Conservation (phyloP, 306 rosid genomes). For the Prosopis cineraria region DNA sequence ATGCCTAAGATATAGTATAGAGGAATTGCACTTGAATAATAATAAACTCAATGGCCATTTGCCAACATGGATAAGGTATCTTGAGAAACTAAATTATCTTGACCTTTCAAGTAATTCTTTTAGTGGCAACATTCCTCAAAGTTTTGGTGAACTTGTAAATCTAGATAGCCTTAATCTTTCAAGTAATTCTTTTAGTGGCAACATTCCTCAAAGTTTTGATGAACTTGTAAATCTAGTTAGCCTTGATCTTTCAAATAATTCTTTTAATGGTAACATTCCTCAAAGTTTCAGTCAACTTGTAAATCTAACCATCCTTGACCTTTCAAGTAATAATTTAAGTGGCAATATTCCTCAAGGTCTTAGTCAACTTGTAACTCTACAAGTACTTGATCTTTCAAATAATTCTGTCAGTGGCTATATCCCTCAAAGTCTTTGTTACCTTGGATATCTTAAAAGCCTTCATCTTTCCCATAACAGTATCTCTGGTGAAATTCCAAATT, state of each 20-base stretch:
- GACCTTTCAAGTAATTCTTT: not conserved
- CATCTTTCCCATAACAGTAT: not conserved
- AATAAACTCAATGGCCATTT: not conserved
- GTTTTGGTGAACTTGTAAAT: slow-evolving; percentile 1
- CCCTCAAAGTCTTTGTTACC: not conserved
- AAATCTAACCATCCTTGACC: too few species aligned
- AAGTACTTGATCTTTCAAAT: too few species aligned
- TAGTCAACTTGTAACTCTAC: not conserved
- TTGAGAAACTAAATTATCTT: not conserved
- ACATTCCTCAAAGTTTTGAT: not conserved
- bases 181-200: not conserved
- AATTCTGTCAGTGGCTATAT: too few species aligned
- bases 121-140: not conserved
- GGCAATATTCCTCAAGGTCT: too few species aligned
- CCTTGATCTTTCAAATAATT: not conserved
- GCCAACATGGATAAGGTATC: not conserved
- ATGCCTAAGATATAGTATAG: not conserved
- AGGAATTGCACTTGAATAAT: not conserved
- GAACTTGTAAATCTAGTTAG: not conserved
- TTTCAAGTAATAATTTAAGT: too few species aligned
- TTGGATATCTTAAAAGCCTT: not conserved
- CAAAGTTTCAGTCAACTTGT: too few species aligned
- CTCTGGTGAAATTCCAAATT: not conserved
- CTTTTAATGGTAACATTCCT: too few species aligned
- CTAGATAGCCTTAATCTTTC: too few species aligned